phyloP scores from a whole-genome alignment of 1,139 yeast species.

The Blastobotrys malaysiensis region DNA sequence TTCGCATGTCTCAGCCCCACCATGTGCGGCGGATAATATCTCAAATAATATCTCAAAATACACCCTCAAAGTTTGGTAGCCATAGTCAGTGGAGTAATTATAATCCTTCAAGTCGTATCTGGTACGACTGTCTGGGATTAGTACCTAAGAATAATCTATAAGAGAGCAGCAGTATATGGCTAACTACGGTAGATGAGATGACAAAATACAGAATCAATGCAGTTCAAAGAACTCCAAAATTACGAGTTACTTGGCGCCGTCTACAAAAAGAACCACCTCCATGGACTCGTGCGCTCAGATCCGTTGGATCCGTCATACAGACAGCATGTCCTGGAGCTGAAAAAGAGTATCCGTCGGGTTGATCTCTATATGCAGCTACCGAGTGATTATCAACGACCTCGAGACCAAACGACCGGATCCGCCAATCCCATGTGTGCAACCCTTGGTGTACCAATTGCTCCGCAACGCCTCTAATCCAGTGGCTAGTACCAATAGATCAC shows the following conservation, averaged over 20 bases:
- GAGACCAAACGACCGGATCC: neutral
- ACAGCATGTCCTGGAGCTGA: slow-evolving; percentile 5
- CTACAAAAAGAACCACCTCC: slow-evolving; percentile 9
- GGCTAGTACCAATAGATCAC: too few species aligned
- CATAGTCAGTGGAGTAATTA: too few species aligned
- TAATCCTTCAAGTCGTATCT: too few species aligned
- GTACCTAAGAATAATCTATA: too few species aligned
- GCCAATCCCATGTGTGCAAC: too few species aligned
- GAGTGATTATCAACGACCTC: slow-evolving; percentile 10
- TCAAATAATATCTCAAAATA: too few species aligned
- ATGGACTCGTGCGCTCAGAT: slow-evolving; percentile 11
- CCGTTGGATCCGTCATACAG: slow-evolving; percentile 10
- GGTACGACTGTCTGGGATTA: too few species aligned
- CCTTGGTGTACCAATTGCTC: neutral
- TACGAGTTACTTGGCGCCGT: slow-evolving; percentile 2
- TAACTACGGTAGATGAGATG: too few species aligned
- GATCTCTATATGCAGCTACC: slow-evolving; percentile 12
- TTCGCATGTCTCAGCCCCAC: neutral
- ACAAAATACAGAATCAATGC: too few species aligned
- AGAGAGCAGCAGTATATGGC: too few species aligned
- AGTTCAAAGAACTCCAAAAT: neutral
- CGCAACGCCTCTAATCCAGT: too few species aligned
- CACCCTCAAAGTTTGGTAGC: too few species aligned
- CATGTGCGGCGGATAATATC: neutral
- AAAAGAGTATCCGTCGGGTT: slow-evolving; percentile 10